A percentile compares a stretch with the other conserved stretches of the same genome.
phyloP scores from a whole-genome alignment of 352 stramenopile species.

The Phytophthora meadii region DNA sequence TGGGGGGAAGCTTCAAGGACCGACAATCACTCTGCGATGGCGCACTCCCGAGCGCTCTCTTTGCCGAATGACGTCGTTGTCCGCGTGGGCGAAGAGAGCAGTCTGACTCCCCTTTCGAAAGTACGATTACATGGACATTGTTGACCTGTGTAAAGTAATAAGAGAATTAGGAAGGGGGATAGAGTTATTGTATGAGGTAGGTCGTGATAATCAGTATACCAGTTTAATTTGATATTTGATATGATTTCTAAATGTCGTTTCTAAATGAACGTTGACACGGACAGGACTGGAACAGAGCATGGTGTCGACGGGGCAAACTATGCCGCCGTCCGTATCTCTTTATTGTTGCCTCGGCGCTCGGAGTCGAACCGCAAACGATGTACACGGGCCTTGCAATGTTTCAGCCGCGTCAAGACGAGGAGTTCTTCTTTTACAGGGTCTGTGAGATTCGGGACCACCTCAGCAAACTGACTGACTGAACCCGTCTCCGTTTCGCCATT shows the following conservation, averaged over 20 bases:
- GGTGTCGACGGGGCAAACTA: constrained; percentile 18
- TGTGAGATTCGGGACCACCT: no score
- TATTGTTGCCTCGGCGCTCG: background rate
- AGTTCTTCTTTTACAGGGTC: background rate
- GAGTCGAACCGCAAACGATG: background rate
- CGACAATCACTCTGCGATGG: constrained; percentile 29
- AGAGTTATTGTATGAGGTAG: background rate
- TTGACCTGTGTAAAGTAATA: constrained; percentile 16
- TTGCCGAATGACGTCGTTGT: constrained; percentile 40
- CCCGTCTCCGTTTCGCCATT: background rate
- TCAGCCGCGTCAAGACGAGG: constrained; percentile 22
- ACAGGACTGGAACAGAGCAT: constrained; percentile 28
- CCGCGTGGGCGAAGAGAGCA: constrained; percentile 6
- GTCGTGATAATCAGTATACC: background rate
- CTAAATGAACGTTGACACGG: constrained; percentile 32
- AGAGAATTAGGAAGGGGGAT: background rate
- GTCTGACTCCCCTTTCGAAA: constrained; percentile 30
- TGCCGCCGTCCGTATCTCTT: constrained; percentile 33
- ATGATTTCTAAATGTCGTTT: constrained; percentile 7
- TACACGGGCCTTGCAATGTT: constrained; percentile 22
- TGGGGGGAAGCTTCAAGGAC: constrained; percentile 1
- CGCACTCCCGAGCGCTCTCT: constrained; percentile 27
- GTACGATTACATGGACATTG: background rate
- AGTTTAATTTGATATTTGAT: constrained; percentile 1
- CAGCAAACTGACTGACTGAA: background rate